Evolutionary conservation across 768 basidiomycete species (phyloP).

Genomic region (Rhizopogon vinicolor): DNA sequence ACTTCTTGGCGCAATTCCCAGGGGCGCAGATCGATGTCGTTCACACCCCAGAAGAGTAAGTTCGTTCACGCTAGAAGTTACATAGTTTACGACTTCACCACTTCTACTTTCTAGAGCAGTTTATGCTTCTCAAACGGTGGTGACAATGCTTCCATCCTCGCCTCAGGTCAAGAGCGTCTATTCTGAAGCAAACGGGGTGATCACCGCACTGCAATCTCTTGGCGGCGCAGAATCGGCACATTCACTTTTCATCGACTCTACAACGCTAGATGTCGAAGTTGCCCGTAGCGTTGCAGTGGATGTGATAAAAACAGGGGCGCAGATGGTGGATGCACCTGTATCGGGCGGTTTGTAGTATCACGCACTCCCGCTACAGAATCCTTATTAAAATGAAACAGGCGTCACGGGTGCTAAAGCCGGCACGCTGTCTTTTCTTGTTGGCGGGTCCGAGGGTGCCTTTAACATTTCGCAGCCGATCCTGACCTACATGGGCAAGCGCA

Average conservation of each 20-base stretch:
- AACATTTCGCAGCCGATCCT: conserved; percentile 54
- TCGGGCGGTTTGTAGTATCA: conserved; percentile 68
- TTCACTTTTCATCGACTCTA: conserved; percentile 84
- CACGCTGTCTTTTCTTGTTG: conserved; percentile 89
- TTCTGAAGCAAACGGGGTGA: conserved; percentile 50
- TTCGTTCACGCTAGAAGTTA: conserved; percentile 11
- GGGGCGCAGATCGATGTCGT: conserved; percentile 55
- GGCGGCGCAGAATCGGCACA: conserved; percentile 27
- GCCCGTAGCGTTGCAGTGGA: conserved; percentile 60
- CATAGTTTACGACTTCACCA: conserved; percentile 6
- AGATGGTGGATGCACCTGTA: conserved; percentile 91
- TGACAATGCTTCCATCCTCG: conserved; percentile 93
- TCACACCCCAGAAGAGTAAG: conserved; percentile 69
- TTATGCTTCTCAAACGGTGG: conserved; percentile 55
- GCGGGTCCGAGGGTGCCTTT: conserved; percentile 63
- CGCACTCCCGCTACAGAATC: neutral
- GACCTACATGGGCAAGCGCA: conserved; percentile 71
- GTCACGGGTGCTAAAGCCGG: conserved; percentile 85
- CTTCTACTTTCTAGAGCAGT: conserved; percentile 46
- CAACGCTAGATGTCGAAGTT: conserved; percentile 79
- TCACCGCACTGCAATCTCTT: conserved; percentile 55
- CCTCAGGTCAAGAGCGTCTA: conserved; percentile 84
- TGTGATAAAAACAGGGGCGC: conserved; percentile 51
- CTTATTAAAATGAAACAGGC: conserved; percentile 36
- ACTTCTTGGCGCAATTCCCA: conserved; percentile 55